Evolutionary conservation across 208 protist genomes (phyloP).

Genomic region (Crithidia thermophila): DNA sequence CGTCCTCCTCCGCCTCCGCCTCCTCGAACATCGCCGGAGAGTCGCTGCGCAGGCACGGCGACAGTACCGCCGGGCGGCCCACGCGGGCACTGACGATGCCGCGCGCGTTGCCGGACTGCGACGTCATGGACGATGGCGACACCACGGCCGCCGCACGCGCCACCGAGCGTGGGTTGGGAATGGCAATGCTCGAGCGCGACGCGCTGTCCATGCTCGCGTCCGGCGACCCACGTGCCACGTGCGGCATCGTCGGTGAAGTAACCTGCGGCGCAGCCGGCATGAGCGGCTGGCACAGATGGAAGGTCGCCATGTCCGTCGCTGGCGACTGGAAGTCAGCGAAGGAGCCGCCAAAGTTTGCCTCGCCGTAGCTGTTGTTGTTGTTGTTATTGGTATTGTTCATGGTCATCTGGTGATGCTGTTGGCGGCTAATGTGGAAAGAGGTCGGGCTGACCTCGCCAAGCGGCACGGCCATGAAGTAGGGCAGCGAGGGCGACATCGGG

Average conservation of each 20-base stretch:
- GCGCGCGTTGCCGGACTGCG: no score
- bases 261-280: background rate
- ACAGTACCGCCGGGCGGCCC: no score
- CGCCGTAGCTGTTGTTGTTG: no score
- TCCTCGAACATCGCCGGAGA: background rate
- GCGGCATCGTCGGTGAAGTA: background rate
- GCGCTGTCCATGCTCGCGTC: background rate
- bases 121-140: no score
- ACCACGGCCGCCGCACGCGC: background rate
- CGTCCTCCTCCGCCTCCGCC: background rate
- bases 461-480: background rate
- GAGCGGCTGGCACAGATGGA: background rate
- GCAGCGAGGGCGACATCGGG: slow-evolving; percentile 3
- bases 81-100: no score
- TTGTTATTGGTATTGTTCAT: no score
- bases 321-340: background rate
- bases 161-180: slow-evolving; percentile 11
- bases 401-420: no score
- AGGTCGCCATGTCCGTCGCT: no score
- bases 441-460: background rate
- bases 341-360: background rate
- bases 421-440: no score
- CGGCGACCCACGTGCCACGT: background rate
- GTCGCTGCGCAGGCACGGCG: slow-evolving; percentile 1
- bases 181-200: background rate